Percentiles rank a stretch among this genome's conserved stretches.
Evolutionary conservation across 176 grass and related monocot genomes (phyloP).

Genomic region (Carex littledalei): DNA sequence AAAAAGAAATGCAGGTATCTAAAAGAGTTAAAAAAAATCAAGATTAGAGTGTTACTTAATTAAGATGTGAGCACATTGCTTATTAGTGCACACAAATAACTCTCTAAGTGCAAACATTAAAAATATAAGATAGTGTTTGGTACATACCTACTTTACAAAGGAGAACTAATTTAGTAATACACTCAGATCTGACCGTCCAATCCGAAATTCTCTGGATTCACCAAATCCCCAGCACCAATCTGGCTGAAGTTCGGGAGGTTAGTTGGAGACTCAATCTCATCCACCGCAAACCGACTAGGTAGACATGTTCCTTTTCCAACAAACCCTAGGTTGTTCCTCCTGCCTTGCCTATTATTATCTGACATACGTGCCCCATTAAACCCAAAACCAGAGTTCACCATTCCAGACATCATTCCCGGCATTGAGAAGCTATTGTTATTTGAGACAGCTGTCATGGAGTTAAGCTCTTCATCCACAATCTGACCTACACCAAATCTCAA

Average conservation of each 20-base stretch:
- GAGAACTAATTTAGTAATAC: conserved; percentile 20
- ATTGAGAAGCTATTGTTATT: conserved; percentile 19
- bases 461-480: conserved; percentile 42
- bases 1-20: not conserved
- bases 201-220: conserved; percentile 56
- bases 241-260: conserved; percentile 65
- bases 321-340: conserved; percentile 79
- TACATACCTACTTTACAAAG: conserved; percentile 25
- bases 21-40: not conserved
- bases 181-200: conserved; percentile 65
- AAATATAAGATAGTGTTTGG: not conserved
- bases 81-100: not conserved
- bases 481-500: conserved; percentile 48
- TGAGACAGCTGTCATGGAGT: not conserved
- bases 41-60: not conserved
- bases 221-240: conserved; percentile 61
- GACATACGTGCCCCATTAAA: conserved; percentile 28
- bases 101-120: not conserved
- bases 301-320: conserved; percentile 94
- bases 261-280: conserved; percentile 84
- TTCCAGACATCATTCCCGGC: conserved; percentile 20
- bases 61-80: not conserved
- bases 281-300: conserved; percentile 73
- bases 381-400: not conserved
- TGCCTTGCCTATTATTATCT: conserved; percentile 47